Evolutionary conservation across 1,284 basidiomycete genomes (phyloP).

Genomic region (Stygiomarasmius scandens): DNA sequence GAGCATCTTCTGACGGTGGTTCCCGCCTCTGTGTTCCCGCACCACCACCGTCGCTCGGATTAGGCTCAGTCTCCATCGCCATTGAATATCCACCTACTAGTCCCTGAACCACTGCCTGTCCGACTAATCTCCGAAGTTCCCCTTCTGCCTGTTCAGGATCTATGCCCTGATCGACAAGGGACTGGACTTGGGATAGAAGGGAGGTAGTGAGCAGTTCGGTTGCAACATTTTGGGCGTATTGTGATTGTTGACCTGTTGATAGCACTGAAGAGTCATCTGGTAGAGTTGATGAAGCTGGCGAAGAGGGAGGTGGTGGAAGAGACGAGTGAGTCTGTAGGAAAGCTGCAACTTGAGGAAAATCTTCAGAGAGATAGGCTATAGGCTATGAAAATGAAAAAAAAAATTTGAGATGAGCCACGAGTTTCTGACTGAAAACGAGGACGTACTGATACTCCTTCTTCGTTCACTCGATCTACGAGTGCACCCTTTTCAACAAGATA

Average conservation of each 20-base stretch:
- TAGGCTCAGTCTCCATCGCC: slow-evolving; percentile 13
- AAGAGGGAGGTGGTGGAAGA: slow-evolving; percentile 30
- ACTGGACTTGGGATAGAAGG: slow-evolving; percentile 66
- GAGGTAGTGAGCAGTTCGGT: slow-evolving; percentile 71
- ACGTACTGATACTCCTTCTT: slow-evolving; percentile 76
- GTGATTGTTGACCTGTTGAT: slow-evolving; percentile 48
- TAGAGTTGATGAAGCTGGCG: slow-evolving; percentile 18
- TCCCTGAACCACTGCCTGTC: slow-evolving; percentile 62
- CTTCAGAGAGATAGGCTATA: slow-evolving; percentile 73
- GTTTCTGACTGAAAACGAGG: background rate
- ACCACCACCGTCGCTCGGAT: background rate
- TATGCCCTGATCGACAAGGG: slow-evolving; percentile 67
- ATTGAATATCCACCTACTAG: slow-evolving; percentile 61
- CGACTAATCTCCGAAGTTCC: slow-evolving; percentile 60
- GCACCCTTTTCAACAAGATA: slow-evolving; percentile 87
- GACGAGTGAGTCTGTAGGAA: slow-evolving; percentile 58
- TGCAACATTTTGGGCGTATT: slow-evolving; percentile 68
- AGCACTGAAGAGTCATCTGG: slow-evolving; percentile 12
- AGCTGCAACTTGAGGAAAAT: slow-evolving; percentile 76
- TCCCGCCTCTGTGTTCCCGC: slow-evolving; percentile 5
- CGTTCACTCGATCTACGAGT: slow-evolving; percentile 60
- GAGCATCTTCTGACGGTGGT: background rate
- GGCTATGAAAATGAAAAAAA: too few species aligned
- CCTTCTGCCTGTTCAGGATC: slow-evolving; percentile 64
- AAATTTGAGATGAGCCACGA: too few species aligned